phyloP scores from a whole-genome alignment of 2,329 filamentous ascomycete genomes.

The Furcasterigmium furcatum region DNA sequence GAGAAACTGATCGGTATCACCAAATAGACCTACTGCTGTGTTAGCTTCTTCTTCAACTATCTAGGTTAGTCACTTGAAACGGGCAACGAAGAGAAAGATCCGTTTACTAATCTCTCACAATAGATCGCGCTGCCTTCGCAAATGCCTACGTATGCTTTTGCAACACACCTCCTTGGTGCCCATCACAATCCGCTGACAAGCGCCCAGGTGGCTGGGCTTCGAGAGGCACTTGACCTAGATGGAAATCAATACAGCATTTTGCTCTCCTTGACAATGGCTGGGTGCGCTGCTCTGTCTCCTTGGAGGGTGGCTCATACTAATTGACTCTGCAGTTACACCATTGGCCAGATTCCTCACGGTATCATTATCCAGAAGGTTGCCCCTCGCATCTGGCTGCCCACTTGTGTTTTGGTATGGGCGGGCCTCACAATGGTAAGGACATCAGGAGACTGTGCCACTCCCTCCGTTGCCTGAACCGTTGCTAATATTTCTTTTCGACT shows the following conservation, averaged over 20 bases:
- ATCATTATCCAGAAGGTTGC: conserved; percentile 44
- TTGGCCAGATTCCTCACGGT: conserved; percentile 39
- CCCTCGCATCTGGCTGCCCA: conserved; percentile 43
- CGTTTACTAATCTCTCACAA: neutral
- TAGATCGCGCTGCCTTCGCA: conserved; percentile 33
- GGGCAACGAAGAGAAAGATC: too few relatives aligned
- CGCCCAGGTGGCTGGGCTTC: conserved; percentile 33
- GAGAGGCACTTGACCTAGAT: conserved; percentile 41
- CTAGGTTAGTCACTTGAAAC: conserved; percentile 22
- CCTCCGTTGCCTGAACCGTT: neutral
- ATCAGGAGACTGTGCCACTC: too few relatives aligned
- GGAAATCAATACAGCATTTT: conserved; percentile 41
- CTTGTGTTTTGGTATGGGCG: conserved; percentile 45
- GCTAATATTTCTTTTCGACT: too few relatives aligned
- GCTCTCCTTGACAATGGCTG: conserved; percentile 28
- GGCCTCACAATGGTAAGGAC: conserved; percentile 42
- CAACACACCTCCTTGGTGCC: too few relatives aligned
- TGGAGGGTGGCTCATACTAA: conserved; percentile 8
- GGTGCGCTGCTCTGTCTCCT: too few relatives aligned
- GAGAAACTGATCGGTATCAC: neutral
- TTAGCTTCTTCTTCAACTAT: conserved; percentile 31
- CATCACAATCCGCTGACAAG: neutral
- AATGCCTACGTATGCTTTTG: conserved; percentile 37
- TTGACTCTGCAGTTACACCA: neutral
- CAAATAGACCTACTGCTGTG: conserved; percentile 24